Conservation (phyloP, 1,284 basidiomycete species). For the Apiotrichum domesticum region DNA sequence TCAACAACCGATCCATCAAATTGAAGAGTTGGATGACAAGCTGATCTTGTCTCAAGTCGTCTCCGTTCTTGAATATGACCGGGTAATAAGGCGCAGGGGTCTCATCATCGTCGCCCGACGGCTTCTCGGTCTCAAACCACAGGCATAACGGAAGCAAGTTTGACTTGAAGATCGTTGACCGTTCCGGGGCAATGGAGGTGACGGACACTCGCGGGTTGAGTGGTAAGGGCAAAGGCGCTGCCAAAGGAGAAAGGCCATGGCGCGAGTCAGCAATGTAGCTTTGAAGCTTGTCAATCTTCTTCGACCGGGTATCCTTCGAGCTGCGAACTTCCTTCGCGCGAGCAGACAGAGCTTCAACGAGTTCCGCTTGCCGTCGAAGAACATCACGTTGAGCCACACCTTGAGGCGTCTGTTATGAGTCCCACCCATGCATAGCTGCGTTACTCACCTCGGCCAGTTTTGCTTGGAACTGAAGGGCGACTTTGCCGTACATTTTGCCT, state of each 20-base stretch:
- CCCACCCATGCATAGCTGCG: no score
- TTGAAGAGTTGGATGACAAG: conserved; percentile 29
- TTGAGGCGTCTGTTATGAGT: conserved; percentile 55
- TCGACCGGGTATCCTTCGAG: conserved; percentile 86
- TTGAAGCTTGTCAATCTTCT: conserved; percentile 93
- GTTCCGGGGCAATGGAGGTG: conserved; percentile 79
- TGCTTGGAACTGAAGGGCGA: conserved; percentile 81
- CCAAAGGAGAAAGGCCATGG: conserved; percentile 66
- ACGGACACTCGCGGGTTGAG: conserved; percentile 78
- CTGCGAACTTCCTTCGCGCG: conserved; percentile 78
- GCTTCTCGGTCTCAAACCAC: conserved; percentile 65
- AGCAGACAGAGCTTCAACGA: conserved; percentile 74
- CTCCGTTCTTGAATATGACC: conserved; percentile 97
- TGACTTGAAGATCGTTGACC: conserved; percentile 94
- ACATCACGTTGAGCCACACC: conserved; percentile 72
- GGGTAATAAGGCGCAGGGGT: conserved; percentile 59
- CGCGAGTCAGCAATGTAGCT: conserved; percentile 77
- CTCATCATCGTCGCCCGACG: conserved; percentile 19
- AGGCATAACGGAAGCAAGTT: conserved; percentile 88
- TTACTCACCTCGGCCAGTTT: conserved; percentile 67
- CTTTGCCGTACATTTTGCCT: conserved; percentile 85
- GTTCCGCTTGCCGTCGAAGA: conserved; percentile 75
- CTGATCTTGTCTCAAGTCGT: conserved; percentile 79
- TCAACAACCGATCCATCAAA: conserved; percentile 68
- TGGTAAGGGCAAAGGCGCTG: conserved; percentile 72